A percentile compares a stretch with the other conserved stretches of the same genome.
phyloP scores from a whole-genome alignment of 805 yeast species.

The Jamesozyma hellenica region DNA sequence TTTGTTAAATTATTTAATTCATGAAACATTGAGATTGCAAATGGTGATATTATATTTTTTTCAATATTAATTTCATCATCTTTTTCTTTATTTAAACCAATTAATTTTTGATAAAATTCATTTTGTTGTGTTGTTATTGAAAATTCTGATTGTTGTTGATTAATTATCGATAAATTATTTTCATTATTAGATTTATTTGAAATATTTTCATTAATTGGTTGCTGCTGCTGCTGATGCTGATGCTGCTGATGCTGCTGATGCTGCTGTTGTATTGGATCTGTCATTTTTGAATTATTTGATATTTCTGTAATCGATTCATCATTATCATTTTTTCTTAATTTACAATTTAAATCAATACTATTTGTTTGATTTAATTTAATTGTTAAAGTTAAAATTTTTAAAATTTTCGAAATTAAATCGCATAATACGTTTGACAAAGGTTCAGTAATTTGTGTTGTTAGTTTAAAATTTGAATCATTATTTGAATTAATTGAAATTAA shows the following conservation, averaged over 20 bases:
- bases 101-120: conserved; percentile 23
- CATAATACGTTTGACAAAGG: conserved; percentile 16
- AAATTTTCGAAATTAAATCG: conserved; percentile 15
- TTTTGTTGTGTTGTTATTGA: conserved; percentile 7
- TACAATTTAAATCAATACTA: conserved; percentile 20
- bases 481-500: conserved; percentile 12
- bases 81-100: conserved; percentile 19
- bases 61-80: conserved; percentile 5
- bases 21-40: conserved; percentile 18
- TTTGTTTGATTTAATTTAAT: conserved; percentile 26
- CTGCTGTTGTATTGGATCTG: neutral
- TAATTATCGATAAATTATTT: neutral
- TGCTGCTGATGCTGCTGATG: neutral
- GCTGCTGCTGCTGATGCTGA: neutral
- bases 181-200: neutral
- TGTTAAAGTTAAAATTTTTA: conserved; percentile 17
- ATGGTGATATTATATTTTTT: conserved; percentile 26
- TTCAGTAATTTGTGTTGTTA: conserved; percentile 9
- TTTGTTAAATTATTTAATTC: conserved; percentile 24
- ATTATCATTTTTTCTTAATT: conserved; percentile 6
- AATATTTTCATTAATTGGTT: neutral
- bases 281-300: neutral
- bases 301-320: neutral
- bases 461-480: conserved; percentile 1
- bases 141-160: neutral